Conservation (phyloP, 768 basidiomycete species). For the Galerina sulciceps region DNA sequence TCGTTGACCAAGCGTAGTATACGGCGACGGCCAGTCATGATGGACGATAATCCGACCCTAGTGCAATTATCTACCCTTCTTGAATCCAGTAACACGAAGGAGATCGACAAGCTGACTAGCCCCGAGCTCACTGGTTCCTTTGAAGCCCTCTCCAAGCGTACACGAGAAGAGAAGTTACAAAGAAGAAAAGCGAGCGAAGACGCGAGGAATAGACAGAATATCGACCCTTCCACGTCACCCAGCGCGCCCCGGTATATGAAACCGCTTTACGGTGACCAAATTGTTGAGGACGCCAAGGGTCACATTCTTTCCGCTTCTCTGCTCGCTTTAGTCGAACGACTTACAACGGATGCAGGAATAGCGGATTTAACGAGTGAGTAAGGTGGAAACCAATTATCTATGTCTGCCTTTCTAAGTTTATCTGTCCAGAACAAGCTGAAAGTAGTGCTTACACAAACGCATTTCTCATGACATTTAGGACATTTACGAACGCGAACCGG, state of each 20-base stretch:
- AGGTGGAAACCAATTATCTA: conserved; percentile 1
- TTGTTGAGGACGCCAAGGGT: conserved; percentile 69
- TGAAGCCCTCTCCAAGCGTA: conserved; percentile 21
- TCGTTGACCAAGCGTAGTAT: conserved; percentile 33
- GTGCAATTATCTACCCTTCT: conserved; percentile 39
- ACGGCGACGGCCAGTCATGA: conserved; percentile 40
- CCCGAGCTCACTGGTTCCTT: conserved; percentile 30
- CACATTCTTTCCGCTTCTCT: conserved; percentile 71
- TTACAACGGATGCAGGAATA: conserved; percentile 50
- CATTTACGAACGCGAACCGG: conserved; percentile 71
- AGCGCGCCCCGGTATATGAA: conserved; percentile 62
- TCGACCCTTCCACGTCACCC: background rate
- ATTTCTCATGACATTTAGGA: conserved; percentile 86
- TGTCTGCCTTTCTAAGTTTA: conserved; percentile 1
- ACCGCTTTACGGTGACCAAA: conserved; percentile 60
- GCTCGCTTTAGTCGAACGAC: conserved; percentile 69
- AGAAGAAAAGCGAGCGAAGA: conserved; percentile 20
- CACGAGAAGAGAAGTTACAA: conserved; percentile 13
- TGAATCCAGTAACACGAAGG: conserved; percentile 37
- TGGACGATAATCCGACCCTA: conserved; percentile 40
- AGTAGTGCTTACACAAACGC: conserved; percentile 48
- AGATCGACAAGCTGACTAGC: conserved; percentile 34
- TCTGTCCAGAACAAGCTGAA: conserved; percentile 25
- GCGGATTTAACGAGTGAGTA: conserved; percentile 60
- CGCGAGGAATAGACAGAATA: conserved; percentile 19